Percentiles rank a stretch among this genome's conserved stretches.
phyloP scores from a whole-genome alignment of 768 basidiomycete genomes.

The Dacryopinax primogenitus region DNA sequence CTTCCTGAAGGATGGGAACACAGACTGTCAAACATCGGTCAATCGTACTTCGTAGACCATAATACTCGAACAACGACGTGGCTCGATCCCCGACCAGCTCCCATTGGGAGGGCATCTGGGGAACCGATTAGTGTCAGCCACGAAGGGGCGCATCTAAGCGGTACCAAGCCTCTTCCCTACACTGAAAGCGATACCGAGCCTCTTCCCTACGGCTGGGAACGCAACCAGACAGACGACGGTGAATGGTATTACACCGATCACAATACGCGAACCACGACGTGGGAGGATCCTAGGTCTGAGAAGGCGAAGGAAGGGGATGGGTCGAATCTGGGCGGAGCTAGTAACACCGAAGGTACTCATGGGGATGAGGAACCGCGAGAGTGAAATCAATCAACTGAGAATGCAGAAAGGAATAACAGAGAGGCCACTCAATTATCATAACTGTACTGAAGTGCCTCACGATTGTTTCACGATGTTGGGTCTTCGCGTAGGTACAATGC shows the following conservation, averaged over 20 bases:
- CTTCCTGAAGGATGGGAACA: constrained; percentile 38
- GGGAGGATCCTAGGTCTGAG: background rate
- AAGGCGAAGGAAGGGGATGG: background rate
- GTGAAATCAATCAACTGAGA: no score
- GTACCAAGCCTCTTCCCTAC: no score
- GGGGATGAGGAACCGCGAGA: background rate
- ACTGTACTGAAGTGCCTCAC: no score
- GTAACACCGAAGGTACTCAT: background rate
- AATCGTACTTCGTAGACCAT: constrained; percentile 39
- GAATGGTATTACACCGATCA: constrained; percentile 39
- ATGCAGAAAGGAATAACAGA: no score
- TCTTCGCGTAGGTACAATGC: no score
- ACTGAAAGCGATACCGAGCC: constrained; percentile 31
- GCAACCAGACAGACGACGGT: constrained; percentile 34
- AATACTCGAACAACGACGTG: constrained; percentile 16
- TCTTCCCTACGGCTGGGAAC: constrained; percentile 36
- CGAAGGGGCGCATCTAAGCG: no score
- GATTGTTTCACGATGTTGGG: no score
- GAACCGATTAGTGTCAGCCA: no score
- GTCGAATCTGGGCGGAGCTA: background rate
- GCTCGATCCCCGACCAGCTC: background rate
- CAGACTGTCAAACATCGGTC: constrained; percentile 33
- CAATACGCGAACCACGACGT: constrained; percentile 19
- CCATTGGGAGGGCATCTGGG: no score
- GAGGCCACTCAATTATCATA: no score